Evolutionary conservation across 768 basidiomycete species (phyloP).

Genomic region (Trametes cubensis): DNA sequence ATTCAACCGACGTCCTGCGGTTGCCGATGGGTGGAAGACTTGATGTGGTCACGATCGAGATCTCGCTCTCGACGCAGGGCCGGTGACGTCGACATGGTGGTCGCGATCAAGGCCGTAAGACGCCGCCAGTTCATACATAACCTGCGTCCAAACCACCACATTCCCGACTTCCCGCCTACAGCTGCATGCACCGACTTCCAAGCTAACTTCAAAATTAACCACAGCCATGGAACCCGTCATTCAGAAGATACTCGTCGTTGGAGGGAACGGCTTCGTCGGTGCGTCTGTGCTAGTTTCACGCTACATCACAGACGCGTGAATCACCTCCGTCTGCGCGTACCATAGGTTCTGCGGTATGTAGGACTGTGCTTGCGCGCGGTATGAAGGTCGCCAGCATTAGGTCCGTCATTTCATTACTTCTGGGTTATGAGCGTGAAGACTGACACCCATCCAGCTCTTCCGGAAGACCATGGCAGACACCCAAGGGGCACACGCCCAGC

Average conservation of each 20-base stretch:
- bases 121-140: neutral
- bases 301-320: neutral
- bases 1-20: too few relatives aligned
- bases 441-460: conserved; percentile 61
- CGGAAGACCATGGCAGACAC: conserved; percentile 80
- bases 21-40: too few relatives aligned
- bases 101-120: neutral
- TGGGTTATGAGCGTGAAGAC: neutral
- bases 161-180: neutral
- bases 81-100: conserved; percentile 12
- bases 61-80: neutral
- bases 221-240: conserved; percentile 34
- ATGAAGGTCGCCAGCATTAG: conserved; percentile 90
- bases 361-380: conserved; percentile 80
- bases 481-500: conserved; percentile 87
- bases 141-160: neutral
- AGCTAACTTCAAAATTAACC: neutral
- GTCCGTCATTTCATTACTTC: conserved; percentile 40
- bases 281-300: conserved; percentile 16
- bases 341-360: conserved; percentile 96
- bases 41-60: neutral
- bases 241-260: conserved; percentile 84
- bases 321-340: conserved; percentile 1
- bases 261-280: conserved; percentile 99
- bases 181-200: neutral